phyloP scores from a whole-genome alignment of 805 yeast species.

The Phaffomyces opuntiae region DNA sequence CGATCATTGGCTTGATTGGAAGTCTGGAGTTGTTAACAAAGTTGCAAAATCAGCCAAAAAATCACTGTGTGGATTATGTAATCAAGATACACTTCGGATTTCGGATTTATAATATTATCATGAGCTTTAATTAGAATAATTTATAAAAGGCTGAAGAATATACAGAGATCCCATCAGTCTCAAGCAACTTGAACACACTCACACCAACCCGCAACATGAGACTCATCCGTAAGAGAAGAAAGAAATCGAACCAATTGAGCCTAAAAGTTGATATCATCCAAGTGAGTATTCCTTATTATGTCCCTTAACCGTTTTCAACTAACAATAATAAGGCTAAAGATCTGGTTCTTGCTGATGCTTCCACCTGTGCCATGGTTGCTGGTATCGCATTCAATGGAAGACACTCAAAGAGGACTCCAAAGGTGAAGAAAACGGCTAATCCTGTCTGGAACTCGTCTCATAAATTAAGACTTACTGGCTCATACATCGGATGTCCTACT shows the following conservation, averaged over 20 bases:
- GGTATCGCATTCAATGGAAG: conserved; percentile 18
- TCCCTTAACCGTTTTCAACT: neutral
- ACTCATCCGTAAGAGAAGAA: conserved; percentile 6
- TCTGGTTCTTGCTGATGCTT: conserved; percentile 14
- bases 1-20: conserved; percentile 28
- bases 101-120: no score
- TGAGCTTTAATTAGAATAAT: no score
- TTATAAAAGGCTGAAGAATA: no score
- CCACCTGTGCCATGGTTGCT: conserved; percentile 14
- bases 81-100: no score
- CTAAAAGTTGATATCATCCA: conserved; percentile 15
- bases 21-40: no score
- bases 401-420: conserved; percentile 15
- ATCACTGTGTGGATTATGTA: no score
- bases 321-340: conserved; percentile 15
- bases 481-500: conserved; percentile 9
- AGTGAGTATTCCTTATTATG: conserved; percentile 5
- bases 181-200: neutral
- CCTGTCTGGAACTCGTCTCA: conserved; percentile 20
- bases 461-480: conserved; percentile 8
- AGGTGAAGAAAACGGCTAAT: conserved; percentile 17
- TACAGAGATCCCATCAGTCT: no score
- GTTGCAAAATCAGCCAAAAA: no score
- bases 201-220: conserved; percentile 1
- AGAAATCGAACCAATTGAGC: conserved; percentile 4